Base-by-base conservation (phyloP, 495 filamentous ascomycete genomes). In the Evernia prunastri region DNA sequence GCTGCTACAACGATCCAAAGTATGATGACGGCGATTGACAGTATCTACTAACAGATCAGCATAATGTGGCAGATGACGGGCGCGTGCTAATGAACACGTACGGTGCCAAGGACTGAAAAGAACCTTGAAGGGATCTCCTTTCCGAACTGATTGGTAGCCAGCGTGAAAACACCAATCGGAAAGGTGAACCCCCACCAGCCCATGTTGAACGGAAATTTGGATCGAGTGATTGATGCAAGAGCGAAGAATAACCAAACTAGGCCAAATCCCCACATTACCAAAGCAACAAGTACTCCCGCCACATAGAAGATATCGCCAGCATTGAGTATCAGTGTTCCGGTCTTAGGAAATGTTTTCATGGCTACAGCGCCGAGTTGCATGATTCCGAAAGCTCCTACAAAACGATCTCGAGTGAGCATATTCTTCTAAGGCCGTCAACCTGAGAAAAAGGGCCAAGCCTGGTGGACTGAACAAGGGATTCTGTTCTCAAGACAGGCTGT, bases 181-280 rank as follows among this genome's bases (percentile, higher is more conserved):
- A 87, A 88, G 3, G 78, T 84, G 58, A 87, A 87, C 6, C 80
- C 81, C 86, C 86, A 88, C 84, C 85, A 87, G 1, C 85, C 85
- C 68, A 87, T 82, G 60, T 87, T 87, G 70, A 87, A 87, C 0
- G 85, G 83, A 57, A 87, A 86, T 17, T 66, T 77, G 58, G 69
- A 75, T 13, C 72, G 68, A 10, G 59, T 69, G 40, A 83, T 78
- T 36, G 68, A 78, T 9, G 74, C 70, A 4, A 73, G 61, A 12
- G 84, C 86, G 59, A 88, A 82, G 67, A 83, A 80, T 1, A 87
- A 72, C 86, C 86, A 88, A 0, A 86, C 78, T 2, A 88, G 70
- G 0, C 73, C 84, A 66, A 86, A 86, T 0, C 80, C 77, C 86
- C 86, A 88, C 57, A 88, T 65, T 25, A 86, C 75, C 20, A 87